Evolutionary conservation across 1,139 yeast genomes (phyloP).

Genomic region (Hyphopichia buzzinii): DNA sequence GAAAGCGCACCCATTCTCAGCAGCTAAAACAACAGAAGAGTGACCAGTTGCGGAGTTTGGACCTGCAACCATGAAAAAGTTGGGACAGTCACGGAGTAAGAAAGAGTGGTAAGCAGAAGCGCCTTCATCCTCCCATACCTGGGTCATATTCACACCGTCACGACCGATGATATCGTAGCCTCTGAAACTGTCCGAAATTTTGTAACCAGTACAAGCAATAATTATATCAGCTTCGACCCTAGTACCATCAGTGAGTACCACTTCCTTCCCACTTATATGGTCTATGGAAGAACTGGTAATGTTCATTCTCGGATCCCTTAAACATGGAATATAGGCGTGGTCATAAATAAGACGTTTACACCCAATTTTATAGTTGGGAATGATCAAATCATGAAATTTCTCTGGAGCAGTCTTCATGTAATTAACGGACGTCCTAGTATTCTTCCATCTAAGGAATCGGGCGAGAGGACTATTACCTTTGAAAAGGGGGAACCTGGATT

Average conservation of each 20-base stretch:
- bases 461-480: constrained; percentile 29
- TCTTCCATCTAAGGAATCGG: constrained; percentile 25
- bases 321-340: constrained; percentile 32
- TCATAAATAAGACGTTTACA: constrained; percentile 45
- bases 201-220: constrained; percentile 47
- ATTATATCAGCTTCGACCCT: constrained; percentile 37
- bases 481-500: constrained; percentile 35
- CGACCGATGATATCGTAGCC: constrained; percentile 25
- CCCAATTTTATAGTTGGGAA: constrained; percentile 43
- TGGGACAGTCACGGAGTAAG: constrained; percentile 35
- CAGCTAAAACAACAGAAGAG: constrained; percentile 41
- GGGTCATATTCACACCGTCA: constrained; percentile 19
- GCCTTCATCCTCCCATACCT: constrained; percentile 31
- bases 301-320: constrained; percentile 31
- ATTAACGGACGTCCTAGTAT: constrained; percentile 15
- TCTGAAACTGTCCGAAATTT: constrained; percentile 18
- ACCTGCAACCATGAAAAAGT: constrained; percentile 37
- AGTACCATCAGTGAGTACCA: constrained; percentile 30
- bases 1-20: constrained; percentile 35
- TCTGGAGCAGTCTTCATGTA: constrained; percentile 39
- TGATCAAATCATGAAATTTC: constrained; percentile 28
- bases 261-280: constrained; percentile 26
- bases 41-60: constrained; percentile 48
- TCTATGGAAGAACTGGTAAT: constrained; percentile 24
- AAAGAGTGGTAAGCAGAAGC: constrained; percentile 37